phyloP scores from a whole-genome alignment of 176 grass and related monocot genomes.

The Lolium rigidum region DNA sequence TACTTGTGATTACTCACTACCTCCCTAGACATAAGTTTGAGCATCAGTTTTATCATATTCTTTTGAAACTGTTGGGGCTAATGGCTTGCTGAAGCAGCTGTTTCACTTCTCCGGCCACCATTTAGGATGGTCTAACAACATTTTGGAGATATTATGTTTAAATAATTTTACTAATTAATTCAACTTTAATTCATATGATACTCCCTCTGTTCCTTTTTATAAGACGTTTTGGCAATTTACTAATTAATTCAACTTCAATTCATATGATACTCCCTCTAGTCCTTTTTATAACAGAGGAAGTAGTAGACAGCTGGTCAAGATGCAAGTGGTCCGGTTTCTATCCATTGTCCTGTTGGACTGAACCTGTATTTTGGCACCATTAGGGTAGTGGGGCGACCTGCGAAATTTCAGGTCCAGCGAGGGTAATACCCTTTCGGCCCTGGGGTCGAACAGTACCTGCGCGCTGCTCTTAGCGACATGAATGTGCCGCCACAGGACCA shows the following conservation, averaged over 20 bases:
- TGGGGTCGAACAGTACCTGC: too few species aligned
- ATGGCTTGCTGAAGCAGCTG: neutral
- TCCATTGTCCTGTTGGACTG: too few species aligned
- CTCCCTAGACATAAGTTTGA: neutral
- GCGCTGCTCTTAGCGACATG: too few species aligned
- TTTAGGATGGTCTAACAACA: too few species aligned
- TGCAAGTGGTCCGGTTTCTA: too few species aligned
- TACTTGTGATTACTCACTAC: neutral
- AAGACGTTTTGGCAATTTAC: neutral
- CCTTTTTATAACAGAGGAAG: too few species aligned
- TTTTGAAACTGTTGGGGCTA: conserved; percentile 8
- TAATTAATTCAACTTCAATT: neutral
- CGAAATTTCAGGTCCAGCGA: too few species aligned
- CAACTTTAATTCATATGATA: neutral
- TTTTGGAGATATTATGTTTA: neutral
- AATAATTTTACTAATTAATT: neutral
- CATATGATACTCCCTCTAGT: neutral
- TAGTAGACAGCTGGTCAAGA: neutral
- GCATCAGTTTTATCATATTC: neutral
- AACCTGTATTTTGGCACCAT: too few species aligned
- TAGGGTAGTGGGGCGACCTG: too few species aligned
- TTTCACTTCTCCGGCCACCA: neutral
- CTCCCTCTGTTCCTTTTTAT: too few species aligned
- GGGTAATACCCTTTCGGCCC: too few species aligned
- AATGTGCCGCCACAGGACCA: too few species aligned